Evolutionary conservation across 345 rosid genomes (phyloP).

Genomic region (Trapa incisa): DNA sequence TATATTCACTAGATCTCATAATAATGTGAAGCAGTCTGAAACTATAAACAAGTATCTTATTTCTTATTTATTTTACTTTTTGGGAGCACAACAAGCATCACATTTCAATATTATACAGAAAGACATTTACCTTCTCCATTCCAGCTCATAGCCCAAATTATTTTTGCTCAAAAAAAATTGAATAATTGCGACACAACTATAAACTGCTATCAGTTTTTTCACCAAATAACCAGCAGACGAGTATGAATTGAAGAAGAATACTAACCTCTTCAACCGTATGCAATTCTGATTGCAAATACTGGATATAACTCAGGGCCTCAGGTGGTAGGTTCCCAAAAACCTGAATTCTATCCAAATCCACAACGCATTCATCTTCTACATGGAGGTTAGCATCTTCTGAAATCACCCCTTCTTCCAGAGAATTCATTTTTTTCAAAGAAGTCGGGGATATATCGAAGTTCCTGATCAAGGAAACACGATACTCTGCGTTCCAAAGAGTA

Average conservation of each 20-base stretch:
- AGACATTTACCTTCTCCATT: not conserved
- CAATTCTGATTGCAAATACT: slow-evolving; percentile 52
- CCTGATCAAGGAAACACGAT: slow-evolving; percentile 59
- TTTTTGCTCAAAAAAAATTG: not conserved
- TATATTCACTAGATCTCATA: not conserved
- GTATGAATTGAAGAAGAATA: not conserved
- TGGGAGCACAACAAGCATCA: too few species aligned
- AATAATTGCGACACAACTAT: not conserved
- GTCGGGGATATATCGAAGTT: slow-evolving; percentile 44
- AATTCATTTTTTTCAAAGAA: slow-evolving; percentile 15
- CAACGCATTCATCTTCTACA: slow-evolving; percentile 8
- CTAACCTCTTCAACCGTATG: slow-evolving; percentile 42
- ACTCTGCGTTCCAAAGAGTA: slow-evolving; percentile 92
- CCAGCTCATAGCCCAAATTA: not conserved
- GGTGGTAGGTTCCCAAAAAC: slow-evolving; percentile 57
- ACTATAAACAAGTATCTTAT: not conserved
- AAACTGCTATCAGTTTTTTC: not conserved
- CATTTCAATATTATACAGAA: not conserved
- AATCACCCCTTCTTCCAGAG: slow-evolving; percentile 12
- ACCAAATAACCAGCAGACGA: not conserved
- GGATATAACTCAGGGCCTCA: slow-evolving; percentile 54
- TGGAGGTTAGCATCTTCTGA: slow-evolving; percentile 4
- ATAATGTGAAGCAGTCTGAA: not conserved
- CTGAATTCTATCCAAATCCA: slow-evolving; percentile 41
- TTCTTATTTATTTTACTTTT: too few species aligned